Conservation (phyloP, 257 asterid species). For the Scutellaria minor region DNA sequence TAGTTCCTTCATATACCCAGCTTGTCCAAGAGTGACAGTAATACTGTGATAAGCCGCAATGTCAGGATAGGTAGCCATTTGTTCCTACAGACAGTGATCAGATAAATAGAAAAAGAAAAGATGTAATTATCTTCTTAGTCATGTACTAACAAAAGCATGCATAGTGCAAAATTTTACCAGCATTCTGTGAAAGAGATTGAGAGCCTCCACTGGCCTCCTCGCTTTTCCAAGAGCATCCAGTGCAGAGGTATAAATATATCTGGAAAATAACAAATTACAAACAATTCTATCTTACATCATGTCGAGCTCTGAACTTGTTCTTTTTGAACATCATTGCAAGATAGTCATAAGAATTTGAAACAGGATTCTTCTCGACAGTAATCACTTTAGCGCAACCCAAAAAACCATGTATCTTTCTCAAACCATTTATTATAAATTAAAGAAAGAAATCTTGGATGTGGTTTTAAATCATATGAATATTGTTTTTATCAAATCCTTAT, state of each 20-base stretch:
- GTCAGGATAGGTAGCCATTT: constrained; percentile 84
- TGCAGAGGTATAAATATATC: constrained; percentile 81
- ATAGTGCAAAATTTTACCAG: constrained; percentile 55
- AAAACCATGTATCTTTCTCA: constrained; percentile 1
- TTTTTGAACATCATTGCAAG: neutral
- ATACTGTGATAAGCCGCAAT: constrained; percentile 82
- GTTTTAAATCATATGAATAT: neutral
- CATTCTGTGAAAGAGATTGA: constrained; percentile 78
- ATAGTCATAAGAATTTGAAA: constrained; percentile 15
- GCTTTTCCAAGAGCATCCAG: constrained; percentile 90
- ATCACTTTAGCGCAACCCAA: constrained; percentile 17
- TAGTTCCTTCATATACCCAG: constrained; percentile 92
- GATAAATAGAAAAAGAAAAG: neutral
- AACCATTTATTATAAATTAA: constrained; percentile 17
- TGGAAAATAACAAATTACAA: constrained; percentile 36
- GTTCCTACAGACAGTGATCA: constrained; percentile 52
- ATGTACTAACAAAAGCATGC: constrained; percentile 26
- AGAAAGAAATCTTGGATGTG: neutral
- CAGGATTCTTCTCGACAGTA: neutral
- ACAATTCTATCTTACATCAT: neutral
- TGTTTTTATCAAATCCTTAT: constrained; percentile 8
- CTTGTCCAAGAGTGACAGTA: constrained; percentile 98
- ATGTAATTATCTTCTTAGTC: constrained; percentile 5
- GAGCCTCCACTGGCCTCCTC: constrained; percentile 93
- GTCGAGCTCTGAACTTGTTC: constrained; percentile 1